Evolutionary conservation across 768 basidiomycete species (phyloP), one percentile per base, ranked within the genome.

Genomic region (Rickenella mellea): DNA sequence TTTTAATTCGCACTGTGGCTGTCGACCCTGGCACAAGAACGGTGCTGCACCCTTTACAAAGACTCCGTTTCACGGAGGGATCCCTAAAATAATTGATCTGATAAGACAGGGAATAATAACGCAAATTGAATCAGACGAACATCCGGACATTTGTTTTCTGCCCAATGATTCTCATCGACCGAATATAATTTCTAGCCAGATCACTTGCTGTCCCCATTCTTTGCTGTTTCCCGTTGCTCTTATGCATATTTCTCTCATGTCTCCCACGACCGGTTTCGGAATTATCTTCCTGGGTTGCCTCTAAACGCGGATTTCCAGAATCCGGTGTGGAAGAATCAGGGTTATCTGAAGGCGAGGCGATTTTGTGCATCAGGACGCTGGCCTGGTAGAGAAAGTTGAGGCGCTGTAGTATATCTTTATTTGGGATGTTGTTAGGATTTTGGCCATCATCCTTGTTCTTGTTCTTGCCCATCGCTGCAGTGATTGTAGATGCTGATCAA

Each of bases 381-480:
- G 86, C 83, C 61, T 90, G 89, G 54, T 85, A 89, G 27, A 91
- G 71, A 57, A 85, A 91, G 61, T 84, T 90, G 47, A 91, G 71
- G 22, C 88, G 72, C 58, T 91, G 88, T 17, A 88, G 70, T 36
- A 84, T 75, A 54, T 91, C 89, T 22, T 77, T 67, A 56, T 88
- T 86, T 9, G 68, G 51, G 25, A 83, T 68, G 46, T 60, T 72
- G 57, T 66, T 71, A 2, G 76, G 66, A 44, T 73, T 83, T 5
- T 79, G 79, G 7, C 53, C 61, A 14, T 74, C 71, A 42, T 74
- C 73, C 54, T 73, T 78, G 46, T 63, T 61, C 51, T 55, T 57
- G 48, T 80, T 82, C 63, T 85, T 88, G 15, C 64, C 83, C 86
- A 88, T 87, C 35, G 46, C 5, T 14, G 37, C 37, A n/a, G n/a